Base-by-base conservation (phyloP, 1,139 yeast genomes). In the Arxiozyma slooffiae region DNA sequence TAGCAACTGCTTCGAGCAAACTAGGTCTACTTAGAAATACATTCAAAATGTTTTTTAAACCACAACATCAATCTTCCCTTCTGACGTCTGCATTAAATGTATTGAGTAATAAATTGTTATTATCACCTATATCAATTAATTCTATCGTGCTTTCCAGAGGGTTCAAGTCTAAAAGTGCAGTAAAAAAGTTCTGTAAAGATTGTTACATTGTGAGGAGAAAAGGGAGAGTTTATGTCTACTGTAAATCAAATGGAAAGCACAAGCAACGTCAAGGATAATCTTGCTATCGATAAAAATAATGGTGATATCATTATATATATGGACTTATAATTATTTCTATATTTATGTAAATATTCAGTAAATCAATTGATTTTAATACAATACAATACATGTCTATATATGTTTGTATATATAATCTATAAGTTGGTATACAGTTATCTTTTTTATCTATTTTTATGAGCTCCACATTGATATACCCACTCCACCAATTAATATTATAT, bases 171-270 rank as follows among this genome's bases (percentile, higher is more conserved):
- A 76, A 82, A 60, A 83, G 97, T 4, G 80, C 97, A 0, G 95
- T 92, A 52, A 89, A 89, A 74, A 89, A 85, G 73, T 84, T 87
- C 69, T 92, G 97, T 69, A 77, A 82, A 49, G 94, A 88, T 66
- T 92, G 98, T 67, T 90, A 89, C 66, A 55, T 87, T 71, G 96
- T 92, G 17, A 84, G 94, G 71, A 82, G 97, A 71, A 90, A 89
- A 71, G 97, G 97, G 38, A 77, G 95, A 63, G 94, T 89, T 23
- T 89, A 86, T 60, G 96, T 90, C 41, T 85, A 86, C 67, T 92
- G 97, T 74, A 90, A 90, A 68, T 75, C 92, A 46, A 88, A 89
- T 68, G 89, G 90, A 56, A 88, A 88, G 70, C 98, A 92, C 71
- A 92, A 92, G 72, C 98, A 92, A 70, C 87, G 97, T 71, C 97